A percentile compares a stretch with the other conserved stretches of the same genome.
Conservation (phyloP, 129 eudicot genomes). For the Lactuca saligna region DNA sequence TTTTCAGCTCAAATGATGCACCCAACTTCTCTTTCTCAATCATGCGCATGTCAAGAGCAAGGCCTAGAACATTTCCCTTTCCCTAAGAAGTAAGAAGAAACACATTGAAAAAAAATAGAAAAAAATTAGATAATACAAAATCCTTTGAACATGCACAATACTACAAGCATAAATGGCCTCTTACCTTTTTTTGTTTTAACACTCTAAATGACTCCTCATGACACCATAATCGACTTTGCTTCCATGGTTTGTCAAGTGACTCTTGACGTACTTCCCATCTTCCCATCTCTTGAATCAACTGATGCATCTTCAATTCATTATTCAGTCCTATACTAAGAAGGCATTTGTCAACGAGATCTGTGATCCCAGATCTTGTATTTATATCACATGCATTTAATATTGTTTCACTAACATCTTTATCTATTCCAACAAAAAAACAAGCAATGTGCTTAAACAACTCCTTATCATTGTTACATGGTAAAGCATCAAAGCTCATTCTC, state of each 20-base stretch:
- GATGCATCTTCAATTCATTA: background rate
- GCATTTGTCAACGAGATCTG: conserved; percentile 25
- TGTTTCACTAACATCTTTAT: background rate
- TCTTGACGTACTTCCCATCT: conserved; percentile 12
- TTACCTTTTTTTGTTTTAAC: conserved; percentile 9
- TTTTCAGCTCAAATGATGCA: background rate
- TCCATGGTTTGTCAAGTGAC: conserved; percentile 18
- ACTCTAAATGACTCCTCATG: conserved; percentile 18
- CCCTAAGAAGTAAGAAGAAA: background rate
- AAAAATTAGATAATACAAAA: background rate
- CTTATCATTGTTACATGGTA: background rate
- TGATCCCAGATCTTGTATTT: conserved; percentile 16
- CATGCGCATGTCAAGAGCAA: background rate
- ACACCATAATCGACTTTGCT: conserved; percentile 8
- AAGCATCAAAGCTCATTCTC: background rate
- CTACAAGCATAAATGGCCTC: background rate
- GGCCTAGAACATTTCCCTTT: background rate
- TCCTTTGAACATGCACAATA: too few species aligned
- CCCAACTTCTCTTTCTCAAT: background rate
- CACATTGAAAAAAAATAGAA: background rate
- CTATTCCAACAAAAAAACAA: background rate
- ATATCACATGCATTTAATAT: conserved; percentile 14
- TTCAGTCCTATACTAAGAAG: background rate
- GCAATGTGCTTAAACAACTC: background rate
- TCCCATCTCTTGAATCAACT: background rate